phyloP scores from a whole-genome alignment of 768 basidiomycete species.

The Hortiboletus campestris region DNA sequence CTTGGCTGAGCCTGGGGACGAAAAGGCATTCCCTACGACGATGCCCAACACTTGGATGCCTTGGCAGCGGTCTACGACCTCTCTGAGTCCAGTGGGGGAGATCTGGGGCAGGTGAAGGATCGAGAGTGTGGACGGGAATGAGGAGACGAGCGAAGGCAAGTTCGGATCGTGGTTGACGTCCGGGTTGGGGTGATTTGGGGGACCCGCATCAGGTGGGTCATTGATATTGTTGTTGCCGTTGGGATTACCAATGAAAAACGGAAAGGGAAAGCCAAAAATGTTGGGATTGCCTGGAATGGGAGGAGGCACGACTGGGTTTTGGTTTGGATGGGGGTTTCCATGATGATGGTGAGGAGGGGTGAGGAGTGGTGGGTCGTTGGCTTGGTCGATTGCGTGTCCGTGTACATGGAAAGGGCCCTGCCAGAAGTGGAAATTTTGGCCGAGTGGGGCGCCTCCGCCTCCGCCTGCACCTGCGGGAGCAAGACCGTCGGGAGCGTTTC shows the following conservation, averaged over 20 bases:
- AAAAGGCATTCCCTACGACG: constrained; percentile 14
- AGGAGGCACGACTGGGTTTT: background rate
- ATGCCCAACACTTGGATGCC: constrained; percentile 17
- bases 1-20: background rate
- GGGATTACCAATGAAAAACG: constrained; percentile 2
- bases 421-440: constrained; percentile 6
- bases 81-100: constrained; percentile 18
- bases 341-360: background rate
- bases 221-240: background rate
- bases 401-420: constrained; percentile 3
- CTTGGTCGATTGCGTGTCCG: background rate
- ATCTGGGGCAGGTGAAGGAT: constrained; percentile 23
- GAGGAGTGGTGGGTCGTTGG: constrained; percentile 18
- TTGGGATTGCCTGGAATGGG: constrained; percentile 6
- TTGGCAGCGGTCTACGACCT: constrained; percentile 22
- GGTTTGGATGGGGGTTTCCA: constrained; percentile 2
- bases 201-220: background rate
- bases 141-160: constrained; percentile 28
- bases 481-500: background rate
- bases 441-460: background rate
- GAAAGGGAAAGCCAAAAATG: constrained; percentile 7
- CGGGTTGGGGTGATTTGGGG: constrained; percentile 1
- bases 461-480: background rate
- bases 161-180: background rate
- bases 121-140: constrained; percentile 36